Conservation (phyloP, 1,284 basidiomycete species). For the Heliocybe sulcata region DNA sequence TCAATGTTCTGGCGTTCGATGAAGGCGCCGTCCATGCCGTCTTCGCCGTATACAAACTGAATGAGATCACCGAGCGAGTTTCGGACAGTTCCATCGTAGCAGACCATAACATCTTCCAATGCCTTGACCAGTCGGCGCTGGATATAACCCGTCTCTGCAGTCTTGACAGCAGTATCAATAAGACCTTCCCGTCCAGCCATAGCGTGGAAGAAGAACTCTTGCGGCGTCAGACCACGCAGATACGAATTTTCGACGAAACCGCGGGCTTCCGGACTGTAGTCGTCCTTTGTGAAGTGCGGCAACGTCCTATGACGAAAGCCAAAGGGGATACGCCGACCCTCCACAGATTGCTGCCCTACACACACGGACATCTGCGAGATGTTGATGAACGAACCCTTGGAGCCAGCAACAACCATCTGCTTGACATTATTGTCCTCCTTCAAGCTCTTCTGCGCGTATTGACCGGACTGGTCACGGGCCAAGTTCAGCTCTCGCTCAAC, state of each 20-base stretch:
- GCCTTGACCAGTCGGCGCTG: constrained; percentile 98
- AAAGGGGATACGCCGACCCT: constrained; percentile 97
- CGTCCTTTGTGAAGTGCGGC: constrained; percentile 98
- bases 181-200: constrained; percentile 99
- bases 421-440: constrained; percentile 99
- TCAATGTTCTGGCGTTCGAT: constrained; percentile 95
- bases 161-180: constrained; percentile 99
- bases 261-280: constrained; percentile 97
- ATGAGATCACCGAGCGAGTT: constrained; percentile 95
- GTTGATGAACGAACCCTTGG: constrained; percentile 99
- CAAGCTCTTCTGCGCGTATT: constrained; percentile 91
- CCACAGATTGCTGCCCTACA: constrained; percentile 98
- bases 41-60: constrained; percentile 97
- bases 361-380: constrained; percentile 99
- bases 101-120: constrained; percentile 95
- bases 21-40: constrained; percentile 97
- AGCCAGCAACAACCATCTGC: constrained; percentile 99
- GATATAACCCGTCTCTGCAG: constrained; percentile 98
- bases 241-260: constrained; percentile 99
- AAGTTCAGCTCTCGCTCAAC: constrained; percentile 91
- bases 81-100: constrained; percentile 96
- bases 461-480: constrained; percentile 94
- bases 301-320: constrained; percentile 96
- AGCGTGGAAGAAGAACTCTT: constrained; percentile 99
- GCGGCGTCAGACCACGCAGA: constrained; percentile 91